Percentiles rank a stretch among this genome's conserved stretches.
These are phyloP conservation scores for Chlamydomonas eustigma DNA, from an alignment of 139 green algal species.

Conservation along the genomic window DNA sequence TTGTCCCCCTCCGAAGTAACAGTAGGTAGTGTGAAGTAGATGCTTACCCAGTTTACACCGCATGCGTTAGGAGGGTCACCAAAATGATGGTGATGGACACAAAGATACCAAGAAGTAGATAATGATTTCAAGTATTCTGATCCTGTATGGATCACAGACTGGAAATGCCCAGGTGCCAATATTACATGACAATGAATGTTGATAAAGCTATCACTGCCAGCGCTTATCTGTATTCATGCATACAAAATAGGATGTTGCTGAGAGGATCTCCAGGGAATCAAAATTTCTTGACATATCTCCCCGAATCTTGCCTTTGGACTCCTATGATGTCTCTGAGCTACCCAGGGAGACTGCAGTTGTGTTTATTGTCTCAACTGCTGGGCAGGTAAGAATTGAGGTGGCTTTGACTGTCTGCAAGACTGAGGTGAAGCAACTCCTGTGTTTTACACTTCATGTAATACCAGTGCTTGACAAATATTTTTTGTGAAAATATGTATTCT, in stretches of 20 bases:
- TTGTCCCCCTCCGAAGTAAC: too few species aligned
- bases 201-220: neutral
- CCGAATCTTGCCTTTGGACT: constrained; percentile 66
- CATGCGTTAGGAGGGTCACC: too few species aligned
- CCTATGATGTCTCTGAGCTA: constrained; percentile 54
- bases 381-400: constrained; percentile 48
- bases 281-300: constrained; percentile 37
- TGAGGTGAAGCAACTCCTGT: too few species aligned
- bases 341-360: constrained; percentile 58
- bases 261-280: constrained; percentile 76
- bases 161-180: constrained; percentile 76
- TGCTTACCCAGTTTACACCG: too few species aligned
- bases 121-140: constrained; percentile 46
- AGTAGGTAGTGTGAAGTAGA: too few species aligned
- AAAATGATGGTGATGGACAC: too few species aligned
- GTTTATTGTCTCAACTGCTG: constrained; percentile 80
- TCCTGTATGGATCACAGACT: constrained; percentile 86
- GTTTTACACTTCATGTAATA: too few species aligned
- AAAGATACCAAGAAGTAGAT: too few species aligned
- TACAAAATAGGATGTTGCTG: constrained; percentile 94
- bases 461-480: neutral
- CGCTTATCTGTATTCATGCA: neutral
- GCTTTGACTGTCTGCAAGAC: neutral
- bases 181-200: neutral
- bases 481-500: neutral